Percentiles rank a stretch among this genome's conserved stretches.
Evolutionary conservation across 176 grass and related monocot species (phyloP).

Genomic region (Oryza meridionalis): DNA sequence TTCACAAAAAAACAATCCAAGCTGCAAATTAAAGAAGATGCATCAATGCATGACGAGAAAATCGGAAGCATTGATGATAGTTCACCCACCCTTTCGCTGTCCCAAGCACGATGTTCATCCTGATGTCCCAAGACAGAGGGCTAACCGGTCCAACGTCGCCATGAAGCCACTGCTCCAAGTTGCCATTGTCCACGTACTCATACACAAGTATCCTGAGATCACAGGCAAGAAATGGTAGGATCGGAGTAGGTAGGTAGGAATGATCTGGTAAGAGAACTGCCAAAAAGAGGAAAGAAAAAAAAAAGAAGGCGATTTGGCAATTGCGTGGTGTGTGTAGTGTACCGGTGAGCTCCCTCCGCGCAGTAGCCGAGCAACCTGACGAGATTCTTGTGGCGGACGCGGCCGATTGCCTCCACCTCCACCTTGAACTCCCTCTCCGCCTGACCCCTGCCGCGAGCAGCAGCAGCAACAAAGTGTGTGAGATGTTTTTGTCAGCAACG

Average conservation of each 20-base stretch:
- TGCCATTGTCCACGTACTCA: slow-evolving; percentile 85
- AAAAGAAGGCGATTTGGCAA: not conserved
- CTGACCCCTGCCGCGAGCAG: slow-evolving; percentile 55
- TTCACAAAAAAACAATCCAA: not conserved
- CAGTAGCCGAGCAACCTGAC: slow-evolving; percentile 82
- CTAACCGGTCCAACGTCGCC: slow-evolving; percentile 63
- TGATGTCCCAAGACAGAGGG: slow-evolving; percentile 75
- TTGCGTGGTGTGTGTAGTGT: not conserved
- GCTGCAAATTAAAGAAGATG: not conserved
- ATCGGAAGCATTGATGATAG: not conserved
- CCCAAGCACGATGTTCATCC: slow-evolving; percentile 79
- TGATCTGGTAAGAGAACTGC: not conserved
- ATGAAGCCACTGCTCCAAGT: slow-evolving; percentile 93
- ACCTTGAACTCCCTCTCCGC: slow-evolving; percentile 91
- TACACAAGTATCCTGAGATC: slow-evolving; percentile 80
- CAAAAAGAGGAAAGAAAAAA: not conserved
- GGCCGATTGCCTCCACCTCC: slow-evolving; percentile 91
- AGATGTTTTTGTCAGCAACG: not conserved
- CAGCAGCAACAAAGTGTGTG: not conserved
- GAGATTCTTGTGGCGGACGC: slow-evolving; percentile 88
- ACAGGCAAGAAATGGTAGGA: slow-evolving; percentile 35
- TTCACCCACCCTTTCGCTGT: slow-evolving; percentile 73
- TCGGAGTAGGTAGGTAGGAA: not conserved
- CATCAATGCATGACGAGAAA: not conserved
- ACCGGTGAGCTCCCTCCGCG: slow-evolving; percentile 83